Base-by-base conservation (phyloP, 2,329 filamentous ascomycete genomes). In the Epichloe typhina region DNA sequence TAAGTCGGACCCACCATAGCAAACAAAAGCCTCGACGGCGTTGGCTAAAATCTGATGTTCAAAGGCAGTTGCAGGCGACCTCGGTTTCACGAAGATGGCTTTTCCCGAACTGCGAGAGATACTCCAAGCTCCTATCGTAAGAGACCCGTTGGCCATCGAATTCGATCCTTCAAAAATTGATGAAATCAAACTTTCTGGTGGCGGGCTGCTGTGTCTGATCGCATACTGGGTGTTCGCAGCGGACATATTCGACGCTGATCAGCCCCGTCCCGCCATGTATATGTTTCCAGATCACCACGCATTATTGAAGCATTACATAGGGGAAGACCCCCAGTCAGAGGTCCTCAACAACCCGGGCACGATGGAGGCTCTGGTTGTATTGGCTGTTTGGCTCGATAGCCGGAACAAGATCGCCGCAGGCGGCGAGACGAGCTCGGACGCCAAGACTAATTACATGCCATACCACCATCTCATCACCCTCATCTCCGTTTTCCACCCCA, bases 201-300 rank as follows among this genome's bases (percentile, higher is more conserved):
- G 75, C 5, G 82, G 82, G 4, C 69, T 76, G 23, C 65, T 82
- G 12, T 80, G 77, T 55, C 67, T 85, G 37, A 66, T 80, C 15
- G 75, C 77, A 7, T 83, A 82, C 62, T 79, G 76, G 67, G 69
- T 83, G 41, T 82, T 84, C 57, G 78, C 81, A 0, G 72, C 77
- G 0, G 72, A 80, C 17, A 66, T 84, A 4, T 84, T 84, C 57
- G 72, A 76, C 43, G 74, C 79, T 5, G 70, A 77, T 55, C 71
- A 74, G 47, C 69, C 74, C 12, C 63, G 66, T 41, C 79, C 79
- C 2, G 67, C 73, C 5, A 71, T 83, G 52, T 62, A 72, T 58
- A 71, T 83, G 54, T 81, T 84, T 56, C 80, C 82, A 0, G 73
- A 81, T 35, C 80, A 84, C 59, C 69, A 73, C 37, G 64, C 66